phyloP scores from a whole-genome alignment of 176 grass and related monocot species.

The Musa itinerans region DNA sequence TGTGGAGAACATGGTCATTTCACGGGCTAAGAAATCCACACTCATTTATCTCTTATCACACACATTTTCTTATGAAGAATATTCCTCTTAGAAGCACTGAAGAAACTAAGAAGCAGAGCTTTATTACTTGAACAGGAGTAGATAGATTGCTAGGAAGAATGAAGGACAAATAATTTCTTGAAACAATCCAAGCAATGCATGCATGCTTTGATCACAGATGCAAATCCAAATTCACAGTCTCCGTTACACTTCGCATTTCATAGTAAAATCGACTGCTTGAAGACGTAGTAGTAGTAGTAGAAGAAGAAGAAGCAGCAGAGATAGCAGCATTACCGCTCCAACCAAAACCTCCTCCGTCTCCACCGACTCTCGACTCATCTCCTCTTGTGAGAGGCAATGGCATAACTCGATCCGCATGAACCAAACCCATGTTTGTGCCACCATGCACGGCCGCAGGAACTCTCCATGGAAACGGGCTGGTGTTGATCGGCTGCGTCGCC shows the following conservation, averaged over 20 bases:
- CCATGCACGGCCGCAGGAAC: constrained; percentile 22
- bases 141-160: too few species aligned
- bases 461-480: constrained; percentile 60
- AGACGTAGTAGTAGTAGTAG: neutral
- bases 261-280: constrained; percentile 43
- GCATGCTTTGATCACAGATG: constrained; percentile 45
- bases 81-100: too few species aligned
- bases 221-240: constrained; percentile 91
- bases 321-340: constrained; percentile 4
- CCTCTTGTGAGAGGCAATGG: constrained; percentile 21
- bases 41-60: too few species aligned
- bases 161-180: too few species aligned
- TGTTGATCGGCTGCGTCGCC: constrained; percentile 55
- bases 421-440: constrained; percentile 21
- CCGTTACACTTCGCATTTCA: constrained; percentile 13
- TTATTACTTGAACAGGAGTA: too few species aligned
- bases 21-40: too few species aligned
- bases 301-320: constrained; percentile 4
- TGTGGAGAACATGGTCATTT: too few species aligned
- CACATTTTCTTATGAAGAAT: too few species aligned
- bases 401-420: neutral
- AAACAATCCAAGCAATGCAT: too few species aligned
- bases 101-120: too few species aligned
- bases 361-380: constrained; percentile 14
- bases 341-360: neutral